Base-by-base conservation (phyloP, 2,329 filamentous ascomycete genomes). In the Talaromyces sp. region DNA sequence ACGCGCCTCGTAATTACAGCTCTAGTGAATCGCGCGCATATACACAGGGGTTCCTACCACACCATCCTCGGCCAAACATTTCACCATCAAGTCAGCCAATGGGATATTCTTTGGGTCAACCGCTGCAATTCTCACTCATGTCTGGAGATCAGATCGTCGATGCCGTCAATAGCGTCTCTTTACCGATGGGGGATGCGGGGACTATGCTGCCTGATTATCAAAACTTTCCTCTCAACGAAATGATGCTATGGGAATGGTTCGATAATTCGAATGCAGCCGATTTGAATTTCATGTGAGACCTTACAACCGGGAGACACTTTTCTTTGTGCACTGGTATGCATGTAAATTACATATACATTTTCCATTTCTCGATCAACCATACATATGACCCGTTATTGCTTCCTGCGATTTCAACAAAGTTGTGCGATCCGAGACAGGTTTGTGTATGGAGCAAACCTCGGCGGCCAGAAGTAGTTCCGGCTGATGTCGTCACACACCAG, bases 61-160 rank as follows among this genome's bases (percentile, higher is more conserved):
- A 44, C 16, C 46, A 33, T 12, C 16, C 18, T 25, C 58, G 31
- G 16, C 60, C 68, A 42, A 61, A 69, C 12, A 65, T 68, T 8
- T 69, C 73, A 9, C 60, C 70, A 12, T 66, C 70, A 16, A 72
- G 73, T 39, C 62, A 72, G 31, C 68, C 72, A 4, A 63, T 72
- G 18, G 65, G 73, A 5, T 63, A 80, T 8, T 82, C 60, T 7
- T 16, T 81, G 79, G 70, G 79, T 0, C 82, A 84, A 64, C 80
- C 83, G 4, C 60, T 88, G 23, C 84, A 86, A 25, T 88, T 89
- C 70, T 88, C 86, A 2, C 79, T 85, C 35, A 90, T 90, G 87
- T 89, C 87, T 0, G 86, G 88, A 63, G 82, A 88, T 63, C 86
- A 90, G 69, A 87, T 89, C 54, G 81, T 85, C 5, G 85, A 88